phyloP scores from a whole-genome alignment of 352 stramenopile genomes.

The Phytopythium helicoides region DNA sequence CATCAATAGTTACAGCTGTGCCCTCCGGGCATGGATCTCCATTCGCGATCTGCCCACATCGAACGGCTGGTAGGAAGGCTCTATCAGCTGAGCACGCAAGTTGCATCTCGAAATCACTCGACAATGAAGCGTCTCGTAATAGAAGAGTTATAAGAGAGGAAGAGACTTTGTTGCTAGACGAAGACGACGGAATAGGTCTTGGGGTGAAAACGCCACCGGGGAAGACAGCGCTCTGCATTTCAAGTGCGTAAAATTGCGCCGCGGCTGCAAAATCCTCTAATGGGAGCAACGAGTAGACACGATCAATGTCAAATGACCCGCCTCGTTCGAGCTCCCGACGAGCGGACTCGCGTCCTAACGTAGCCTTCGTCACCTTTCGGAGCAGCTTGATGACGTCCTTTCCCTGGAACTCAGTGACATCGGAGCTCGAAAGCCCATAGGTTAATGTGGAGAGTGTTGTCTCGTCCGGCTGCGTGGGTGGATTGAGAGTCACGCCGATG shows the following conservation, averaged over 20 bases:
- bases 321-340: conserved; percentile 20
- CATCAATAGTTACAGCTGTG: not conserved
- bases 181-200: conserved; percentile 9
- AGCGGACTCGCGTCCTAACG: conserved; percentile 17
- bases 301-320: conserved; percentile 32
- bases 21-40: conserved; percentile 28
- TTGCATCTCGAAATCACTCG: conserved; percentile 16
- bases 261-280: conserved; percentile 28
- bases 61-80: conserved; percentile 22
- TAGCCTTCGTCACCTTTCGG: conserved; percentile 23
- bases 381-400: conserved; percentile 26
- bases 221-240: conserved; percentile 41
- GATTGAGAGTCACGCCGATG: conserved; percentile 31
- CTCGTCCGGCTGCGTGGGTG: conserved; percentile 24
- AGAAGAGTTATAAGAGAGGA: conserved; percentile 19
- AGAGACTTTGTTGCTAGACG: not conserved
- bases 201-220: conserved; percentile 29
- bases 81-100: conserved; percentile 24
- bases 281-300: conserved; percentile 29
- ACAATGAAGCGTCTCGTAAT: conserved; percentile 11
- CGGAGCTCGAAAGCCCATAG: conserved; percentile 5
- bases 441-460: not conserved
- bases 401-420: conserved; percentile 13
- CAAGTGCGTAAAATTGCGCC: conserved; percentile 37
- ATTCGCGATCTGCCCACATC: conserved; percentile 18